A percentile compares a stretch with the other conserved stretches of the same genome.
These are phyloP conservation scores for Solanum habrochaites DNA, from an alignment of 257 asterid genomes.

Conservation along the genomic window DNA sequence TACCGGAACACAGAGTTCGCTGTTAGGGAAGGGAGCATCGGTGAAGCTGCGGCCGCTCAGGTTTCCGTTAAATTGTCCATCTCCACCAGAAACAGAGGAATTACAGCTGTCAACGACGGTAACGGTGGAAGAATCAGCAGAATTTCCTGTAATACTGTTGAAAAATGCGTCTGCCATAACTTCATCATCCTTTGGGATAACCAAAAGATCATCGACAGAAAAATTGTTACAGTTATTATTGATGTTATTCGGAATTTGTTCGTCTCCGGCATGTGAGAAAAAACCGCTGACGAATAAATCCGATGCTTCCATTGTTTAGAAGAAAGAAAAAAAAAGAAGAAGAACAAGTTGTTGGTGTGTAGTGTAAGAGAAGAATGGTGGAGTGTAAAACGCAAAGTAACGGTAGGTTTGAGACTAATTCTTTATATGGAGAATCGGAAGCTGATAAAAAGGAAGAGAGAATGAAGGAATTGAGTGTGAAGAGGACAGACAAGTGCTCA, in stretches of 20 bases:
- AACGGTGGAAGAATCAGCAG: constrained; percentile 62
- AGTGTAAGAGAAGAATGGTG: not conserved
- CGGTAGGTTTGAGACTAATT: constrained; percentile 8
- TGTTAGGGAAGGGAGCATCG: constrained; percentile 58
- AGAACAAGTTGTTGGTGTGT: not conserved
- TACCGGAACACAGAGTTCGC: constrained; percentile 93
- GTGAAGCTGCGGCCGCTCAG: constrained; percentile 76
- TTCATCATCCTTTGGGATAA: constrained; percentile 83
- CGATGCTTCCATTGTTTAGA: constrained; percentile 21
- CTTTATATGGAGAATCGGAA: not conserved
- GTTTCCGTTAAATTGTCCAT: constrained; percentile 50
- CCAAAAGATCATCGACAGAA: constrained; percentile 70
- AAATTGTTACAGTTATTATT: constrained; percentile 23
- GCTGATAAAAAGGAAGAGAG: constrained; percentile 12
- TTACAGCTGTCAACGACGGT: constrained; percentile 76
- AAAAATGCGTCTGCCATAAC: constrained; percentile 71
- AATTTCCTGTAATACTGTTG: constrained; percentile 46
- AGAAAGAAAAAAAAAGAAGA: too few species aligned
- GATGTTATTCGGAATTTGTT: not conserved
- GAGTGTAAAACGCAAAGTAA: constrained; percentile 9
- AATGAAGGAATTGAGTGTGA: constrained; percentile 15
- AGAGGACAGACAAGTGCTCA: constrained; percentile 21
- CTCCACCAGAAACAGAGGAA: constrained; percentile 69
- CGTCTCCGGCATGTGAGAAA: constrained; percentile 11
- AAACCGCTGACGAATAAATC: constrained; percentile 18